Conservation (phyloP, 768 basidiomycete genomes). For the Calocybe cyanea region DNA sequence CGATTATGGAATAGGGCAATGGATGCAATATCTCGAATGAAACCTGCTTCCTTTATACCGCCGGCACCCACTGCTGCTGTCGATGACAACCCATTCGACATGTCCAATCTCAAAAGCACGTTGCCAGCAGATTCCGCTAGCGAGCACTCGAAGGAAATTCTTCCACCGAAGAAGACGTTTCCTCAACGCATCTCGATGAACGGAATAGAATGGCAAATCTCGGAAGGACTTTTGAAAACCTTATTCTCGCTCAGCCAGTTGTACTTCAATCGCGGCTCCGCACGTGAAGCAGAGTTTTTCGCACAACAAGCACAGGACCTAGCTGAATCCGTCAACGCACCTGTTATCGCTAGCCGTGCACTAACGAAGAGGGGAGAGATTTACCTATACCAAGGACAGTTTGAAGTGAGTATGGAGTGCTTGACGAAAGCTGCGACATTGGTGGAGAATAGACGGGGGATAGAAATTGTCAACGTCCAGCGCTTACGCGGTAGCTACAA, state of each 20-base stretch:
- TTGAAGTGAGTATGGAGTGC: constrained; percentile 52
- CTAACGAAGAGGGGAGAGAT: constrained; percentile 67
- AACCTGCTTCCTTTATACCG: constrained; percentile 26
- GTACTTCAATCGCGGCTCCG: constrained; percentile 74
- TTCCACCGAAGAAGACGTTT: constrained; percentile 22
- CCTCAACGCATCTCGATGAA: constrained; percentile 37
- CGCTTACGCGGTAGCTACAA: constrained; percentile 55
- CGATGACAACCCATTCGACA: constrained; percentile 60
- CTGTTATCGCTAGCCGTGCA: constrained; percentile 62
- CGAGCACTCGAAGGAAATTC: constrained; percentile 15
- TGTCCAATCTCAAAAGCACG: constrained; percentile 39
- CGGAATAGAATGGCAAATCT: constrained; percentile 71
- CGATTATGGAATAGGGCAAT: constrained; percentile 80
- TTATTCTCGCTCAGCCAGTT: constrained; percentile 61
- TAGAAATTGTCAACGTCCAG: constrained; percentile 56
- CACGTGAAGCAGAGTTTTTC: constrained; percentile 83
- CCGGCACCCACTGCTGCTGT: constrained; percentile 17
- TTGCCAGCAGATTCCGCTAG: constrained; percentile 27
- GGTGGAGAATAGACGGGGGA: constrained; percentile 43
- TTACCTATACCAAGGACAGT: constrained; percentile 55
- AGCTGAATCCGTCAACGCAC: constrained; percentile 63
- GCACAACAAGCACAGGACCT: constrained; percentile 73
- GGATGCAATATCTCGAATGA: constrained; percentile 61
- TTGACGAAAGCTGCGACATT: constrained; percentile 48
- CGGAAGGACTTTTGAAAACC: constrained; percentile 64